phyloP scores from a whole-genome alignment of 2,329 filamentous ascomycete genomes.

The Shiraia sp. region DNA sequence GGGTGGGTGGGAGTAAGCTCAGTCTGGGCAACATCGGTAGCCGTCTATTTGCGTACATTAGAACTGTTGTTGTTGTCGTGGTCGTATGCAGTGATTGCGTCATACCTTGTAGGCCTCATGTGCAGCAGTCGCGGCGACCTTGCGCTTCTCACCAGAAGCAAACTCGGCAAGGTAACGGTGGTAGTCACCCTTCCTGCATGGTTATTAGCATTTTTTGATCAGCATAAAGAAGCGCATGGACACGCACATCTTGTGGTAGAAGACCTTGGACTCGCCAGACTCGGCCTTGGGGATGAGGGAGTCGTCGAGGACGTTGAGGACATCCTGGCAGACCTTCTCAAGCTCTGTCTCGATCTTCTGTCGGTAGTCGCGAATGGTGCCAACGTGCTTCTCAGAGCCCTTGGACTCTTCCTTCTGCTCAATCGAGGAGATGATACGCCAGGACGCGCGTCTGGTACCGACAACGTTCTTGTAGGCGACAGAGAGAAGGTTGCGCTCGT shows the following conservation, averaged over 20 bases:
- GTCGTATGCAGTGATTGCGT: conserved; percentile 28
- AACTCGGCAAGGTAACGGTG: conserved; percentile 96
- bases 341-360: conserved; percentile 98
- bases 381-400: conserved; percentile 92
- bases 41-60: conserved; percentile 65
- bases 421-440: conserved; percentile 99
- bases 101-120: conserved; percentile 97
- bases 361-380: conserved; percentile 94
- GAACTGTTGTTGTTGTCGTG: conserved; percentile 18
- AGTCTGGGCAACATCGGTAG: conserved; percentile 96
- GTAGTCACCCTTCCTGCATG: conserved; percentile 88
- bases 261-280: conserved; percentile 98
- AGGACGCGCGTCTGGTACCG: conserved; percentile 95
- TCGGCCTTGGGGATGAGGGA: conserved; percentile 93
- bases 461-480: conserved; percentile 99
- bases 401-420: conserved; percentile 99
- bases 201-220: conserved; percentile 18
- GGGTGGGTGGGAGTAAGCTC: conserved; percentile 97
- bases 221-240: not conserved
- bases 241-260: conserved; percentile 99
- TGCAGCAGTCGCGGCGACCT: conserved; percentile 81
- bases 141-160: conserved; percentile 88
- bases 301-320: conserved; percentile 91
- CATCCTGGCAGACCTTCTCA: conserved; percentile 97
- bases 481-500: conserved; percentile 87